Conservation (phyloP, 2,329 filamentous ascomycete species). For the Ramularia endophylla region DNA sequence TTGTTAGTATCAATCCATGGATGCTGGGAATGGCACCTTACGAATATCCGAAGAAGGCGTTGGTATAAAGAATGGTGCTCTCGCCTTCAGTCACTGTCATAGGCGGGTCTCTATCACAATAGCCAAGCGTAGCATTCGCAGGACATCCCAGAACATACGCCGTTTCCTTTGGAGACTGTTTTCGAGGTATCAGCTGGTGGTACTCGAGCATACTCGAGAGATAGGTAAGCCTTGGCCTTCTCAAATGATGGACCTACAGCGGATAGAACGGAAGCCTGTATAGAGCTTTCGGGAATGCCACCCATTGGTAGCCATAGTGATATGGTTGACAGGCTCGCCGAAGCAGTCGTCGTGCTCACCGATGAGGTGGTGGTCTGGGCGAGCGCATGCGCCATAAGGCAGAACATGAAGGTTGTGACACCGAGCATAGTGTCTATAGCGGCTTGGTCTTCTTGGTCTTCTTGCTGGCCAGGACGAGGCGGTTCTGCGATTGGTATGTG, state of each 20-base stretch:
- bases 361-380: background rate
- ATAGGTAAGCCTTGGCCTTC: too few species aligned
- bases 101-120: constrained; percentile 13
- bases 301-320: constrained; percentile 17
- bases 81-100: constrained; percentile 28
- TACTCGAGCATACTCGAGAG: background rate
- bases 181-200: background rate
- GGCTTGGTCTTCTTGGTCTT: too few species aligned
- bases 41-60: constrained; percentile 11
- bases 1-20: background rate
- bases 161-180: constrained; percentile 19
- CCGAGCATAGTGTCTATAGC: too few species aligned
- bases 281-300: constrained; percentile 10
- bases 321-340: constrained; percentile 5
- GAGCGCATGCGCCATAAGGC: too few species aligned
- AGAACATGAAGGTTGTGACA: too few species aligned
- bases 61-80: constrained; percentile 22
- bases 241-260: too few species aligned
- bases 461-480: too few species aligned
- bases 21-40: constrained; percentile 5
- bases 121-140: constrained; percentile 8
- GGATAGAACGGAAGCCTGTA: constrained; percentile 17
- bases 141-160: constrained; percentile 24
- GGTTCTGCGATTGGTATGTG: too few species aligned
- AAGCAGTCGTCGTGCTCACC: background rate